Conservation (phyloP, 805 yeast species). For the Nakazawaea wyomingensis region DNA sequence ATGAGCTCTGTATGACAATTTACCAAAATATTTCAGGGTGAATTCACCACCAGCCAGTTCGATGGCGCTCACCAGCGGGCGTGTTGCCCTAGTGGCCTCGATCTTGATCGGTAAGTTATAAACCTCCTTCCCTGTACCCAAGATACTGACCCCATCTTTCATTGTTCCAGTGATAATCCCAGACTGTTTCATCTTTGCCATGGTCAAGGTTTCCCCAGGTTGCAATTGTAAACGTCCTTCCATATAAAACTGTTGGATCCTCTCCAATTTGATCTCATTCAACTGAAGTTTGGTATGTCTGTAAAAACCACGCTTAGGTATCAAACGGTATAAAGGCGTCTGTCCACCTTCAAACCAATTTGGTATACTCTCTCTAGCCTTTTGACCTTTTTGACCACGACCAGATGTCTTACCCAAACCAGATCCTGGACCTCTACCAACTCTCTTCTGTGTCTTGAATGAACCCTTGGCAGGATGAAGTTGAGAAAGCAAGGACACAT, state of each 20-base stretch:
- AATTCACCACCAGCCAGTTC: constrained; percentile 71
- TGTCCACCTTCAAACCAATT: constrained; percentile 99
- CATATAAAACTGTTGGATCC: constrained; percentile 67
- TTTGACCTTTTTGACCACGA: constrained; percentile 98
- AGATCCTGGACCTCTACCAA: constrained; percentile 96
- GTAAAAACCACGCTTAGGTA: constrained; percentile 86
- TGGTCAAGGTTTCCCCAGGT: constrained; percentile 62
- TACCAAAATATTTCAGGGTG: constrained; percentile 64
- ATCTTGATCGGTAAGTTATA: constrained; percentile 61
- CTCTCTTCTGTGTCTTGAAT: constrained; percentile 56
- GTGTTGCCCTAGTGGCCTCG: constrained; percentile 80
- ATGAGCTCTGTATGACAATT: constrained; percentile 67
- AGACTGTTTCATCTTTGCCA: constrained; percentile 68
- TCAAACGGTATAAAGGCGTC: constrained; percentile 78
- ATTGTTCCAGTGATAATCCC: constrained; percentile 70
- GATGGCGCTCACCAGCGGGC: constrained; percentile 65
- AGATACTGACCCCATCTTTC: constrained; percentile 75
- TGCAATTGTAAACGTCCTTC: constrained; percentile 55
- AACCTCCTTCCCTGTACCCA: constrained; percentile 55
- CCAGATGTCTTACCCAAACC: constrained; percentile 93
- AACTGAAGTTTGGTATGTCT: constrained; percentile 52
- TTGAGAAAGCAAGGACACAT: constrained; percentile 44
- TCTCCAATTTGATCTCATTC: constrained; percentile 57
- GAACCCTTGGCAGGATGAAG: constrained; percentile 61
- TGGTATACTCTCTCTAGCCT: constrained; percentile 87